A percentile compares a stretch with the other conserved stretches of the same genome.
These are phyloP conservation scores for Macrophomina tecta DNA, from an alignment of 2,329 filamentous ascomycete genomes.

Conservation along the genomic window DNA sequence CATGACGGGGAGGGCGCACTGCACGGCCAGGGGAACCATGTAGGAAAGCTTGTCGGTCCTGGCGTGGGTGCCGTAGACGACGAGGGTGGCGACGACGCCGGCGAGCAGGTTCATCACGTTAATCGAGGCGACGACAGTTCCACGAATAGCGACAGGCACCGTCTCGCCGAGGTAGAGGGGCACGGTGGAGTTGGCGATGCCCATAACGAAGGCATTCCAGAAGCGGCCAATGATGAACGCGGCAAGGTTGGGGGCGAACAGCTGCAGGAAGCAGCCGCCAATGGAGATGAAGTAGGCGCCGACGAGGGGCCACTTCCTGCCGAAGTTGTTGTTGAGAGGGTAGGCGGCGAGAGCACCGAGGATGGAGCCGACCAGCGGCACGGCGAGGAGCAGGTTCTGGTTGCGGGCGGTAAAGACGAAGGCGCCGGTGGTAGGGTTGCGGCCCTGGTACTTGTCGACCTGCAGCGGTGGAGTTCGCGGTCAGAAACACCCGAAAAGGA, in stretches of 20 bases:
- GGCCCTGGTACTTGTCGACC: slow-evolving; percentile 19
- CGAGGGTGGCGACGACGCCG: slow-evolving; percentile 57
- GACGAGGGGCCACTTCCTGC: slow-evolving; percentile 17
- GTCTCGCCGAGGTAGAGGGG: slow-evolving; percentile 67
- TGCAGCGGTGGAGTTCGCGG: not conserved
- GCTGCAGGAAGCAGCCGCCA: slow-evolving; percentile 25
- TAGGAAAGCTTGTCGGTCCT: slow-evolving; percentile 67
- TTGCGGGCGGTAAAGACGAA: slow-evolving; percentile 23
- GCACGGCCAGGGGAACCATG: slow-evolving; percentile 46
- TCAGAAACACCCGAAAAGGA: not conserved
- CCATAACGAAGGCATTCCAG: slow-evolving; percentile 23
- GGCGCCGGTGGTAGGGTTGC: slow-evolving; percentile 9
- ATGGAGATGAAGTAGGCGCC: slow-evolving; percentile 17
- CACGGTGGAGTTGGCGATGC: slow-evolving; percentile 36
- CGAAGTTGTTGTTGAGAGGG: slow-evolving; percentile 25
- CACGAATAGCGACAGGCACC: slow-evolving; percentile 63
- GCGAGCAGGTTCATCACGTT: slow-evolving; percentile 19
- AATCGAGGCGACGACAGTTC: slow-evolving; percentile 53
- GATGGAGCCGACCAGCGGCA: slow-evolving; percentile 25
- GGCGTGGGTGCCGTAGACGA: slow-evolving; percentile 72
- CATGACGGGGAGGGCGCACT: slow-evolving; percentile 42
- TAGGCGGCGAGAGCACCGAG: slow-evolving; percentile 21
- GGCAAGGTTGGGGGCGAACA: slow-evolving; percentile 16
- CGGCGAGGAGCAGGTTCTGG: slow-evolving; percentile 24
- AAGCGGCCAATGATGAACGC: slow-evolving; percentile 21